phyloP scores from a whole-genome alignment of 148 eudicot genomes.

The Rhododendron williamsianum region DNA sequence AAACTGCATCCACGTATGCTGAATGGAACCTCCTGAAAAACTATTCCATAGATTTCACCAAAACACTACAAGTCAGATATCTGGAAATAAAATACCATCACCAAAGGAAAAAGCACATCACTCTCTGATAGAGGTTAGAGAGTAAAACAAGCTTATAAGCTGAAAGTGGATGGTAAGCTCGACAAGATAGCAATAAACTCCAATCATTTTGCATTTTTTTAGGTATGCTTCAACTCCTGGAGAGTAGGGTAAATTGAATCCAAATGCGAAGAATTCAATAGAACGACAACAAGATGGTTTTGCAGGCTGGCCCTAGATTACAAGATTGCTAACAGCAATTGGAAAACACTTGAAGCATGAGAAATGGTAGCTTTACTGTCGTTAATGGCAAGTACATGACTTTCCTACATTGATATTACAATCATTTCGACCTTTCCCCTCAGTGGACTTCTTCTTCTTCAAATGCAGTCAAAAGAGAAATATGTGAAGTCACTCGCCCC shows the following conservation, averaged over 20 bases:
- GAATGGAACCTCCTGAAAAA: constrained; percentile 92
- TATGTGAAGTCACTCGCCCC: neutral
- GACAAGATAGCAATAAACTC: neutral
- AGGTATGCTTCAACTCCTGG: neutral
- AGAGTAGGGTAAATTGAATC: neutral
- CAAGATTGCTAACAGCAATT: neutral
- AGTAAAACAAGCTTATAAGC: neutral
- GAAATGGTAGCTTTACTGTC: neutral
- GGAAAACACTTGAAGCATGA: neutral
- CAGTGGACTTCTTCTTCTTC: neutral
- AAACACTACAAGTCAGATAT: constrained; percentile 6
- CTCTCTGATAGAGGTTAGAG: neutral
- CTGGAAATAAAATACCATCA: neutral
- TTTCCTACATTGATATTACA: neutral
- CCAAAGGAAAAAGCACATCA: neutral
- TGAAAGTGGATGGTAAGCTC: neutral
- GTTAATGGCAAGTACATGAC: neutral
- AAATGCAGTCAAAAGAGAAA: constrained; percentile 3
- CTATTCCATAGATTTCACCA: constrained; percentile 24
- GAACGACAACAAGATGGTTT: neutral
- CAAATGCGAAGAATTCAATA: neutral
- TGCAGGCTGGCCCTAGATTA: constrained; percentile 1
- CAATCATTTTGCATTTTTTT: neutral
- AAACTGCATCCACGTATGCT: constrained; percentile 93
- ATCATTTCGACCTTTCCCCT: neutral